Evolutionary conservation across 805 yeast genomes (phyloP).

Genomic region (Kluyveromyces nonfermentans): DNA sequence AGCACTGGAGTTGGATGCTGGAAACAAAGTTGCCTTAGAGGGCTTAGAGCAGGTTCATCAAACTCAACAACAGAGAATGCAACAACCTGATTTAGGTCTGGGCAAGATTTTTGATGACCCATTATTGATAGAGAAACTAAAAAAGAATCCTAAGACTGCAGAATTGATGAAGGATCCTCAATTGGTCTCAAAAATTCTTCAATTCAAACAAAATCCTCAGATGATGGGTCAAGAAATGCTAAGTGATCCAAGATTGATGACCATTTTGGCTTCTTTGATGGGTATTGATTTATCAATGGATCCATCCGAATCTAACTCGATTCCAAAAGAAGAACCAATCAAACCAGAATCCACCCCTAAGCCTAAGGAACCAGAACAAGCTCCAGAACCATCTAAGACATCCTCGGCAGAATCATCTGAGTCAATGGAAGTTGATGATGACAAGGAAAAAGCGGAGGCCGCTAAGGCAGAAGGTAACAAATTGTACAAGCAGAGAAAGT

Average conservation of each 20-base stretch:
- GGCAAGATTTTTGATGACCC: conserved; percentile 77
- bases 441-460: conserved; percentile 48
- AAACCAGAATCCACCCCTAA: conserved; percentile 11
- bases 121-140: conserved; percentile 61
- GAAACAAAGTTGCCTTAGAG: conserved; percentile 76
- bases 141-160: conserved; percentile 77
- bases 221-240: conserved; percentile 60
- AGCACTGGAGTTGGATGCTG: conserved; percentile 72
- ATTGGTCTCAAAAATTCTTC: conserved; percentile 55
- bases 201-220: conserved; percentile 61
- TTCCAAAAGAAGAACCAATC: conserved; percentile 21
- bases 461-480: conserved; percentile 80
- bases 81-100: conserved; percentile 62
- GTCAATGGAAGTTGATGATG: conserved; percentile 27
- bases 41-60: conserved; percentile 67
- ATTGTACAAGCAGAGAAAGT: conserved; percentile 75
- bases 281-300: conserved; percentile 64
- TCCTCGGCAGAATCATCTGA: conserved; percentile 20
- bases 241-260: conserved; percentile 80
- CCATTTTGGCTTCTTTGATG: conserved; percentile 73
- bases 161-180: conserved; percentile 82
- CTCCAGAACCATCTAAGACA: conserved; percentile 19
- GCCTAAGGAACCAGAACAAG: conserved; percentile 20
- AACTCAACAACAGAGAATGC: conserved; percentile 43
- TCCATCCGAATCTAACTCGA: conserved; percentile 20